Conservation (phyloP, 441 rosid species). For the Daphne laureola region DNA sequence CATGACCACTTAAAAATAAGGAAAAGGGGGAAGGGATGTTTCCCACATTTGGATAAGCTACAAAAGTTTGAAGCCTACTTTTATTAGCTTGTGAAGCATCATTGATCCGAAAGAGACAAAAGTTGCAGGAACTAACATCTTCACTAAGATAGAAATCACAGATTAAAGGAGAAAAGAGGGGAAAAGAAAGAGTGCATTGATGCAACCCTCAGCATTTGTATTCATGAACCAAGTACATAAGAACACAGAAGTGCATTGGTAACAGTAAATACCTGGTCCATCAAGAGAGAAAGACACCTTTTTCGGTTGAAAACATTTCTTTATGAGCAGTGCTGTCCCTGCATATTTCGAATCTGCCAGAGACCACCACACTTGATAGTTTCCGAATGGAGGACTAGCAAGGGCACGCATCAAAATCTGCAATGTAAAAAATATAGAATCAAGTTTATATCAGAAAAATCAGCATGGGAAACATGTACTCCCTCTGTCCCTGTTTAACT, state of each 20-base stretch:
- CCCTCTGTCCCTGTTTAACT: too few relatives aligned
- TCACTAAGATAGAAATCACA: too few relatives aligned
- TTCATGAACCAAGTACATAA: background rate
- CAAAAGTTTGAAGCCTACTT: too few relatives aligned
- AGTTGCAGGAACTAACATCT: too few relatives aligned
- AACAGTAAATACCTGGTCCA: conserved; percentile 42
- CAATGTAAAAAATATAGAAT: conserved; percentile 16
- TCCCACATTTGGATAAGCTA: too few relatives aligned
- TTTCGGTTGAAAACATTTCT: conserved; percentile 62
- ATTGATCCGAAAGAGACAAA: too few relatives aligned
- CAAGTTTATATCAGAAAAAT: conserved; percentile 1
- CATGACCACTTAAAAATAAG: too few relatives aligned
- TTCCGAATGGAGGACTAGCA: conserved; percentile 66
- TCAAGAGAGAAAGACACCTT: conserved; percentile 75
- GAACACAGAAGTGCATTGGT: background rate
- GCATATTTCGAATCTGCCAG: conserved; percentile 94
- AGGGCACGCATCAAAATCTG: conserved; percentile 79
- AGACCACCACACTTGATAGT: conserved; percentile 91
- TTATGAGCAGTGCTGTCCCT: conserved; percentile 85
- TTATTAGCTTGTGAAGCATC: too few relatives aligned
- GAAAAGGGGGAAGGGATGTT: too few relatives aligned
- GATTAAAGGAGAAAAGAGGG: background rate
- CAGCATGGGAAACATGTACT: background rate
- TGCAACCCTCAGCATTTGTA: too few relatives aligned
- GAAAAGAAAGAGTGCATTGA: background rate